Evolutionary conservation across 768 basidiomycete genomes (phyloP), one percentile per base, ranked within the genome.

Genomic region (Amylocystis lapponica): DNA sequence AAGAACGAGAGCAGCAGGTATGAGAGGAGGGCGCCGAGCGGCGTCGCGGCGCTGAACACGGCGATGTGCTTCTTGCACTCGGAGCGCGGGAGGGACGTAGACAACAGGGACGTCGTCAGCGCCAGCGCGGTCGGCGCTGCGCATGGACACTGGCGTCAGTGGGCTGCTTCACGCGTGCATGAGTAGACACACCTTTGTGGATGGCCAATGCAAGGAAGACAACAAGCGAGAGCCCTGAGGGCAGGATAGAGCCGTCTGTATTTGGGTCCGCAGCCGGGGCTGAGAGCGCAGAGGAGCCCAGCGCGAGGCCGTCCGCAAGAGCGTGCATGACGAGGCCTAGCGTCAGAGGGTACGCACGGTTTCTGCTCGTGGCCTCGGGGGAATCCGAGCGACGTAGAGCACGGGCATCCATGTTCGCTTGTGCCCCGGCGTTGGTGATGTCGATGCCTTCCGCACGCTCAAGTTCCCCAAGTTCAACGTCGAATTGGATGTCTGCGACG

Each of bases 51-150:
- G 36, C 82, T 80, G 63, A 99, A 99, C 27, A 82, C 66, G 17
- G 80, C 65, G 12, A 99, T 65, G 42, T 93, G 79, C 59, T 74
- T 80, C 51, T 78, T 78, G 65, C 90, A 88, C 10, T 84, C 76
- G 2, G 70, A 52, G 17, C 78, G 74, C 17, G 86, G 68, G 12
- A 93, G 72, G n/a, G 75, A 74, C 19, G 78, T 81, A 3, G 86
- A 74, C n/a, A 96, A 67, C 10, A 98, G 78, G 3, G 90, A 82
- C 0, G 87, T 83, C 0, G 89, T 86, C 33, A 97, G 71, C 4
- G 94, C 95, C 34, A 99, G 70, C 2, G 93, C 83, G 0, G 94
- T 93, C 1, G 95, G 95, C 0, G 86, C 94, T 95, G 53, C 26
- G 27, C 10, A n/a, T n/a, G 36, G 32, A 9, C 34, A 17, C 23